Evolutionary conservation across 345 rosid species (phyloP).

Genomic region (Limnanthes douglasii): DNA sequence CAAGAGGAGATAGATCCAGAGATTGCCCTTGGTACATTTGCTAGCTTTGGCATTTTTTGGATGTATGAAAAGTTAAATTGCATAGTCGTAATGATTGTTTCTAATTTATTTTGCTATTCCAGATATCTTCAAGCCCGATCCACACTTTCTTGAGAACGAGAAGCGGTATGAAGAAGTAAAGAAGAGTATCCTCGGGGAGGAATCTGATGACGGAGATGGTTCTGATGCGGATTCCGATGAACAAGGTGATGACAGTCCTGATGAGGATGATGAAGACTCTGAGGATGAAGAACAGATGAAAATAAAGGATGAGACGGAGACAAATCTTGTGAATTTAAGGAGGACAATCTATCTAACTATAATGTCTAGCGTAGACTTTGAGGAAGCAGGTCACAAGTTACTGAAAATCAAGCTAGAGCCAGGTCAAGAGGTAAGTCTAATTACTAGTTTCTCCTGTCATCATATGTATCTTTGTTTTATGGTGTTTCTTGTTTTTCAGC

Average conservation of each 20-base stretch:
- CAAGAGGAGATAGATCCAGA: conserved; percentile 37
- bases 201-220: background rate
- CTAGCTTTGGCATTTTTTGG: background rate
- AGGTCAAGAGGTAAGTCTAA: conserved; percentile 56
- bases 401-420: conserved; percentile 64
- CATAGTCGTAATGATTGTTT: background rate
- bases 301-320: conserved; percentile 62
- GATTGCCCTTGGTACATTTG: conserved; percentile 18
- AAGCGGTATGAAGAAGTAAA: conserved; percentile 25
- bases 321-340: conserved; percentile 66
- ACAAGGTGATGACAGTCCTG: conserved; percentile 15
- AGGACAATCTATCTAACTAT: conserved; percentile 68
- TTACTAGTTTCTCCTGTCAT: no score
- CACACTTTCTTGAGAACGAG: conserved; percentile 43
- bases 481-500: background rate
- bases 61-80: background rate
- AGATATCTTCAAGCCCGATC: conserved; percentile 34
- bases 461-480: background rate
- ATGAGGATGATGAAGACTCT: conserved; percentile 34
- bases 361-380: conserved; percentile 78
- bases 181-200: conserved; percentile 42
- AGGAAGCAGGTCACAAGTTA: conserved; percentile 83
- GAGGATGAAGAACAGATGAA: conserved; percentile 33
- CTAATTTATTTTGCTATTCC: background rate
- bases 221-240: conserved; percentile 7